phyloP scores from a whole-genome alignment of 163 green algal species.

The Scenedesmus sp. region DNA sequence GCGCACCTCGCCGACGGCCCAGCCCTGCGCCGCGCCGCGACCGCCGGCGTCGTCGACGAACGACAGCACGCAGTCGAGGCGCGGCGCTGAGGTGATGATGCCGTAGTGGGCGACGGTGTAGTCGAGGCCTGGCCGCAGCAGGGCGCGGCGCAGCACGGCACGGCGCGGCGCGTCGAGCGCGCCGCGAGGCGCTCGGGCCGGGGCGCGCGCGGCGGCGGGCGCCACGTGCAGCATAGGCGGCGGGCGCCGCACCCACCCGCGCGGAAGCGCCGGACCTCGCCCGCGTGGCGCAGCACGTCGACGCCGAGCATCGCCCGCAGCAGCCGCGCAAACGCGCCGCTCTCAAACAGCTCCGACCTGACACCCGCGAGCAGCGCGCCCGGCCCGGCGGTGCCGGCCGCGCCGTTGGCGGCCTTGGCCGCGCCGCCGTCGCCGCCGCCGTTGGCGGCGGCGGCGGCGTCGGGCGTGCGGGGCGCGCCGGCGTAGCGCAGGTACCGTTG shows the following conservation, averaged over 20 bases:
- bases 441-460: slow-evolving; percentile 3
- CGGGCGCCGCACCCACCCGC: too few species aligned
- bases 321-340: slow-evolving; percentile 66
- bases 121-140: slow-evolving; percentile 85
- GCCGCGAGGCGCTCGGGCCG: too few species aligned
- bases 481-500: slow-evolving; percentile 76
- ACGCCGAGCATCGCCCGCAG: slow-evolving; percentile 69
- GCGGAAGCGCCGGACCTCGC: slow-evolving; percentile 80
- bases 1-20: slow-evolving; percentile 65
- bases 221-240: too few species aligned
- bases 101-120: slow-evolving; percentile 92
- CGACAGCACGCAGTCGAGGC: slow-evolving; percentile 78
- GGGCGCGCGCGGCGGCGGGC: too few species aligned
- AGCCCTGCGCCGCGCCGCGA: slow-evolving; percentile 49
- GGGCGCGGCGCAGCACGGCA: too few species aligned
- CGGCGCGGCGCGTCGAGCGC: too few species aligned
- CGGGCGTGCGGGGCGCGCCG: slow-evolving; percentile 1
- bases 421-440: background rate
- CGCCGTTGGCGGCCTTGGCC: background rate
- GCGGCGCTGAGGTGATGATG: slow-evolving; percentile 67
- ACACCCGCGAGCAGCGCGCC: slow-evolving; percentile 57
- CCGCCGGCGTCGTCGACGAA: slow-evolving; percentile 72
- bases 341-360: slow-evolving; percentile 63
- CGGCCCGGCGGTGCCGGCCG: too few species aligned
- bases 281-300: slow-evolving; percentile 52